Conservation (phyloP, 768 basidiomycete species). For the Thelephora ganbajun region DNA sequence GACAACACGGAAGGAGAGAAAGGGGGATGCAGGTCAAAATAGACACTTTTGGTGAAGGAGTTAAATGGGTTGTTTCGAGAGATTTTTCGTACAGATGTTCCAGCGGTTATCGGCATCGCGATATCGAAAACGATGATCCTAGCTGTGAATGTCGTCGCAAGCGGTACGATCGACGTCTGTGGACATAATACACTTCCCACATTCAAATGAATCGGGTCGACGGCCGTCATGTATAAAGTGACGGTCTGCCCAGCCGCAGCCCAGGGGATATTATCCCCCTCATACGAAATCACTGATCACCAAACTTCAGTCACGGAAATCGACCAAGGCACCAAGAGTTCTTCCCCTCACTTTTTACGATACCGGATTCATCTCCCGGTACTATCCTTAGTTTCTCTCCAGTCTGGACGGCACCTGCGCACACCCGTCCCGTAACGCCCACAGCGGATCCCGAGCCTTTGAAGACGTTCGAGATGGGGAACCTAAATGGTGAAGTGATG, state of each 20-base stretch:
- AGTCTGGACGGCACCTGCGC: slow-evolving; percentile 81
- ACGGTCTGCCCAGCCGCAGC: slow-evolving; percentile 84
- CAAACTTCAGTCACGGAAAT: background rate
- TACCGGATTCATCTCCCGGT: slow-evolving; percentile 82
- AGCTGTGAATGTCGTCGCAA: slow-evolving; percentile 68
- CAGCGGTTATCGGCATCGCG: slow-evolving; percentile 75
- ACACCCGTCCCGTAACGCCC: slow-evolving; percentile 72
- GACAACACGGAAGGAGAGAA: background rate
- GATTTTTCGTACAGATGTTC: slow-evolving; percentile 51
- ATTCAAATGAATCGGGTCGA: slow-evolving; percentile 76
- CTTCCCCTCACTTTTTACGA: slow-evolving; percentile 47
- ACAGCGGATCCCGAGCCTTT: slow-evolving; percentile 71
- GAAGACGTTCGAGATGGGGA: slow-evolving; percentile 93
- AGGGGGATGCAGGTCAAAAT: background rate
- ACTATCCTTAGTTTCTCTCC: slow-evolving; percentile 79
- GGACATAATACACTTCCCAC: slow-evolving; percentile 88
- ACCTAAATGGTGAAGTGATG: slow-evolving; percentile 60
- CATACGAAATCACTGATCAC: slow-evolving; percentile 65
- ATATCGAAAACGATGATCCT: slow-evolving; percentile 92
- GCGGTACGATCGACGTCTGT: slow-evolving; percentile 51
- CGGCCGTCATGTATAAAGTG: slow-evolving; percentile 68
- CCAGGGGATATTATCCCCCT: slow-evolving; percentile 68
- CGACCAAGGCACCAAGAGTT: background rate
- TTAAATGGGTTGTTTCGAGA: background rate
- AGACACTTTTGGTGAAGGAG: background rate